A percentile compares a stretch with the other conserved stretches of the same genome.
Conservation (phyloP, 805 yeast genomes). For the Starmerella ratchasimensis region DNA sequence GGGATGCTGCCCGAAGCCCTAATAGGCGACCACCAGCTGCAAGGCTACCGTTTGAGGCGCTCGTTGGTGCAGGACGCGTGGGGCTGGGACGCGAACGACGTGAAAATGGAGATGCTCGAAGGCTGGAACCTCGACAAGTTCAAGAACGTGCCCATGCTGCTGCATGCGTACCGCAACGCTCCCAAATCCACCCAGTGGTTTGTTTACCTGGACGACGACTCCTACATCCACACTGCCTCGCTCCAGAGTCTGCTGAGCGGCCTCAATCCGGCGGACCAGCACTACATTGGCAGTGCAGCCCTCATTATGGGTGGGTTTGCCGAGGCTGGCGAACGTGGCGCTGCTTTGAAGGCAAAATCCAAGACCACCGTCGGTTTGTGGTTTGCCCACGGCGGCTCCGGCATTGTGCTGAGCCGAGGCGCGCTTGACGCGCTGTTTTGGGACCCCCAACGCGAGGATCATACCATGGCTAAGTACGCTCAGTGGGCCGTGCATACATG, state of each 20-base stretch:
- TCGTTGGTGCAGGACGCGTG: constrained; percentile 13
- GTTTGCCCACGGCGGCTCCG: constrained; percentile 32
- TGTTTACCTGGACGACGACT: constrained; percentile 28
- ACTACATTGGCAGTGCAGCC: constrained; percentile 24
- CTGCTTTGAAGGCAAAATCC: background rate
- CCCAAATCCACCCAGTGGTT: constrained; percentile 27
- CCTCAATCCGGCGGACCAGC: constrained; percentile 22
- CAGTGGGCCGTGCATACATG: constrained; percentile 19
- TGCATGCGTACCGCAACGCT: constrained; percentile 25
- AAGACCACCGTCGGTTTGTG: constrained; percentile 11
- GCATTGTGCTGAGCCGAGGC: constrained; percentile 25
- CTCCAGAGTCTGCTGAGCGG: constrained; percentile 20
- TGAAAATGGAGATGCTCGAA: constrained; percentile 10
- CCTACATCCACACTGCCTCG: constrained; percentile 23
- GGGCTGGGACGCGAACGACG: constrained; percentile 14
- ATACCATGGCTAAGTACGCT: constrained; percentile 16
- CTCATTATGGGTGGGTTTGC: constrained; percentile 4
- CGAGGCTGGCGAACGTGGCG: constrained; percentile 6
- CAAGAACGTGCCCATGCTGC: constrained; percentile 29
- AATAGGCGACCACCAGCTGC: constrained; percentile 19
- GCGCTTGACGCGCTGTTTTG: constrained; percentile 24
- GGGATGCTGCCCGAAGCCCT: constrained; percentile 20
- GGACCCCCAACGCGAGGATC: constrained; percentile 18
- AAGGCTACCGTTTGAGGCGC: constrained; percentile 15
- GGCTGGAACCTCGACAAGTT: constrained; percentile 28